phyloP scores from a whole-genome alignment of 78 protist genomes.

The Fonticula alba region DNA sequence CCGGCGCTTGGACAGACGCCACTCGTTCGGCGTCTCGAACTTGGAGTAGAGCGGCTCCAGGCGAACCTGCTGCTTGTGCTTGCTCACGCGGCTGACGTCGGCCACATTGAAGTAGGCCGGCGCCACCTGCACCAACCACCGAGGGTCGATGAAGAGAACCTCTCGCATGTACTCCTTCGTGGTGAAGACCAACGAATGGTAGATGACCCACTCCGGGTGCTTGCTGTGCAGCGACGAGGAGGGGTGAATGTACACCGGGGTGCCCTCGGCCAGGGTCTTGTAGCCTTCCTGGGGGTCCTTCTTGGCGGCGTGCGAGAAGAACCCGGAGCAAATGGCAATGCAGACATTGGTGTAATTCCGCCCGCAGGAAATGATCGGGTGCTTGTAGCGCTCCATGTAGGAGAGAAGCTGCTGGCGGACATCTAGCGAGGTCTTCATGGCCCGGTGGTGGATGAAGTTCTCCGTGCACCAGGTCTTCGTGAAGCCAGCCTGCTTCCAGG shows the following conservation, averaged over 20 bases:
- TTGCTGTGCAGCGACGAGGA: conserved; percentile 27
- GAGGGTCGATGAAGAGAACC: conserved; percentile 71
- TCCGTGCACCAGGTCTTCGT: conserved; percentile 83
- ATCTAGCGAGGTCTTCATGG: conserved; percentile 84
- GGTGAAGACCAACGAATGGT: conserved; percentile 70
- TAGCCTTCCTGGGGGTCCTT: conserved; percentile 67
- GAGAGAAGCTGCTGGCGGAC: conserved; percentile 81
- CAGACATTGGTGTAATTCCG: conserved; percentile 34
- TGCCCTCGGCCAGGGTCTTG: no score
- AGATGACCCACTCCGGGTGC: conserved; percentile 67
- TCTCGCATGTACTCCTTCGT: conserved; percentile 93
- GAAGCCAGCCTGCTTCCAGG: conserved; percentile 74
- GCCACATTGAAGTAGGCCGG: conserved; percentile 63
- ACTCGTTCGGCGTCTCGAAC: conserved; percentile 56
- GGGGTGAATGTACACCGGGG: conserved; percentile 48
- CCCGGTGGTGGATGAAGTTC: conserved; percentile 82
- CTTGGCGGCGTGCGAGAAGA: conserved; percentile 71
- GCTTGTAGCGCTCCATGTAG: conserved; percentile 77
- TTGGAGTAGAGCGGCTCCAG: conserved; percentile 80
- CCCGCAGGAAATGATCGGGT: conserved; percentile 62
- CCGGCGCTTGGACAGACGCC: conserved; percentile 65
- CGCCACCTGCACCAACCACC: conserved; percentile 88
- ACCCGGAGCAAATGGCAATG: conserved; percentile 70
- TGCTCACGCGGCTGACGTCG: conserved; percentile 46
- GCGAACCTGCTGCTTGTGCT: conserved; percentile 55